Conservation (phyloP, 1,284 basidiomycete genomes). For the Cryptococcus sp. region DNA sequence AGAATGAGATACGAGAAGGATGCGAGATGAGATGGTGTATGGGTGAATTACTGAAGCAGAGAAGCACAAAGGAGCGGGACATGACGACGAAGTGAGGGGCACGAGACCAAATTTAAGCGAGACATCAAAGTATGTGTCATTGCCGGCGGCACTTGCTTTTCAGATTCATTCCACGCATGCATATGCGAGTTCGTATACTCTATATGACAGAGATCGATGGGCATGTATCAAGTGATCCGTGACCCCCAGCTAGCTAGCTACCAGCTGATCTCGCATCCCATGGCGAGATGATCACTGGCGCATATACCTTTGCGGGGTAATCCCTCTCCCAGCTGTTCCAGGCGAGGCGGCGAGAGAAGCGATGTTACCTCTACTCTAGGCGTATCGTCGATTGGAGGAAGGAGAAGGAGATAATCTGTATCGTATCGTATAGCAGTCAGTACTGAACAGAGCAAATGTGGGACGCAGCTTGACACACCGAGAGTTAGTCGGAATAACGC, state of each 20-base stretch:
- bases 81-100: too few relatives aligned
- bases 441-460: background rate
- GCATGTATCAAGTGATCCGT: background rate
- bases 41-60: too few relatives aligned
- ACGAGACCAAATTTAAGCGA: too few relatives aligned
- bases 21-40: too few relatives aligned
- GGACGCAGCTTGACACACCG: slow-evolving; percentile 57
- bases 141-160: background rate
- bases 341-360: slow-evolving; percentile 66
- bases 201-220: background rate
- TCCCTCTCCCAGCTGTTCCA: slow-evolving; percentile 68
- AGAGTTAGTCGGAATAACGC: slow-evolving; percentile 70
- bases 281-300: slow-evolving; percentile 83
- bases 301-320: slow-evolving; percentile 77
- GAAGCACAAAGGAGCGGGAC: too few relatives aligned
- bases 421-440: slow-evolving; percentile 4
- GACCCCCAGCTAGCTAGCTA: background rate
- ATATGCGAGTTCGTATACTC: background rate
- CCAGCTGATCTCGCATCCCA: slow-evolving; percentile 55
- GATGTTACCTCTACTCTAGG: slow-evolving; percentile 58
- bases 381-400: slow-evolving; percentile 42
- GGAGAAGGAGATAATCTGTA: slow-evolving; percentile 79
- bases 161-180: background rate
- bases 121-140: too few relatives aligned
- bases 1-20: too few relatives aligned